Evolutionary conservation across 805 yeast genomes (phyloP).

Genomic region (Teunomyces cretensis): DNA sequence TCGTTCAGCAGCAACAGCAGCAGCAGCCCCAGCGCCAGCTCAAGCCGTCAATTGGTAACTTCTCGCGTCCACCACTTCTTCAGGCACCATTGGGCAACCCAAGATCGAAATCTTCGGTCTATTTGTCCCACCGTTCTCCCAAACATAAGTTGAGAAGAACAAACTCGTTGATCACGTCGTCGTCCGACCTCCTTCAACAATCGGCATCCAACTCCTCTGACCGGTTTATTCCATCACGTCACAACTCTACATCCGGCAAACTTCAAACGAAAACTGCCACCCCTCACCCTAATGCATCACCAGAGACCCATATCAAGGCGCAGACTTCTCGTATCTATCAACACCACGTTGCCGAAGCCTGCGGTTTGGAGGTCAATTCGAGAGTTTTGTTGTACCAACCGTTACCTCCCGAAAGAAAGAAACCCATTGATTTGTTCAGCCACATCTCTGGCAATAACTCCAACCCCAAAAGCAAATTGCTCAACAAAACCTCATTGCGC

Average conservation of each 20-base stretch:
- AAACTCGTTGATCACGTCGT: constrained; percentile 28
- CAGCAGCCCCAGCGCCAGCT: not conserved
- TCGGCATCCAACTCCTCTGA: constrained; percentile 26
- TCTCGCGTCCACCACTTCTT: constrained; percentile 7
- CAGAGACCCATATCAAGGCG: constrained; percentile 53
- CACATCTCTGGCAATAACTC: constrained; percentile 17
- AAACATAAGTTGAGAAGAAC: constrained; percentile 32
- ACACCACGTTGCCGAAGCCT: constrained; percentile 88
- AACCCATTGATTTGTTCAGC: constrained; percentile 33
- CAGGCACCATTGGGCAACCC: constrained; percentile 20
- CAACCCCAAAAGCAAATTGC: constrained; percentile 23
- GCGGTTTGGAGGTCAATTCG: constrained; percentile 82
- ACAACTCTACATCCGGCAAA: constrained; percentile 40
- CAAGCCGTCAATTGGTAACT: not conserved
- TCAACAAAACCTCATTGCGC: constrained; percentile 32
- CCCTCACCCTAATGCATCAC: constrained; percentile 49
- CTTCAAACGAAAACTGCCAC: constrained; percentile 29
- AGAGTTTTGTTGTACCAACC: constrained; percentile 85
- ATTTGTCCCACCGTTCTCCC: constrained; percentile 19
- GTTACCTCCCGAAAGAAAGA: constrained; percentile 66
- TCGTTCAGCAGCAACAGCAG: not conserved
- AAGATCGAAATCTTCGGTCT: constrained; percentile 28
- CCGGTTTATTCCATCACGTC: constrained; percentile 45
- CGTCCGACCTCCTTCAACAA: constrained; percentile 27
- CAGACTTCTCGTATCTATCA: constrained; percentile 61